Evolutionary conservation across 495 filamentous ascomycete species (phyloP).

Genomic region (Hypoxylon cercidicola): DNA sequence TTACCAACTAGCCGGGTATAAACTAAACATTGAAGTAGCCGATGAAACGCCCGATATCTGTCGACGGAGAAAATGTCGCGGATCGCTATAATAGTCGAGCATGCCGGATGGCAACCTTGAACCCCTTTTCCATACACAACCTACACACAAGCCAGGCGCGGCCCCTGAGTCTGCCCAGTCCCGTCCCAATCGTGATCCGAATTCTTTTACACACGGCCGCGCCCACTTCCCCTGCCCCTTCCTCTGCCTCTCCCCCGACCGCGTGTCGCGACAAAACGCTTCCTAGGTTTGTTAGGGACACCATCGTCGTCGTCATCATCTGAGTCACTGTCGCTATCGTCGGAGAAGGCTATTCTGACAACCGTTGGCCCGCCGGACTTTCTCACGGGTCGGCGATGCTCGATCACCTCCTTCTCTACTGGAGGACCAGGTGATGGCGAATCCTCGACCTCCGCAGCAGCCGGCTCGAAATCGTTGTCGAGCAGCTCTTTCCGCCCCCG

Average conservation of each 20-base stretch:
- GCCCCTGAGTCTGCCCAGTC: too few species aligned
- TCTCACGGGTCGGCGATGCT: constrained; percentile 5
- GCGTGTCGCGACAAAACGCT: constrained; percentile 12
- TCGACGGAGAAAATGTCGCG: too few species aligned
- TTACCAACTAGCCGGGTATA: too few species aligned
- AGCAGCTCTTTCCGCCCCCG: constrained; percentile 33
- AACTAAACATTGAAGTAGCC: too few species aligned
- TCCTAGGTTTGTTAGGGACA: not conserved
- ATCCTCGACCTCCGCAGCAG: constrained; percentile 37
- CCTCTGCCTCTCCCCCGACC: constrained; percentile 39
- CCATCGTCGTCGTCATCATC: constrained; percentile 27
- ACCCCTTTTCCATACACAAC: too few species aligned
- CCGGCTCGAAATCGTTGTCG: constrained; percentile 51
- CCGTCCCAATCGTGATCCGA: too few species aligned
- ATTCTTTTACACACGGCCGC: constrained; percentile 6
- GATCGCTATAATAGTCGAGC: too few species aligned
- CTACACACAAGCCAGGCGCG: too few species aligned
- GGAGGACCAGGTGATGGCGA: constrained; percentile 37
- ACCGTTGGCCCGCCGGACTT: constrained; percentile 34
- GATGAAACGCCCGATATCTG: too few species aligned
- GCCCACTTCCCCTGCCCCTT: constrained; percentile 19
- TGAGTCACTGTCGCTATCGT: constrained; percentile 23
- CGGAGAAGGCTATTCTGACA: constrained; percentile 31
- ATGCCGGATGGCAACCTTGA: too few species aligned
- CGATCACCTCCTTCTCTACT: constrained; percentile 18